Evolutionary conservation across 2,329 filamentous ascomycete genomes (phyloP), one percentile per base, ranked within the genome.

Genomic region (Fonsecaea pedrosoi): DNA sequence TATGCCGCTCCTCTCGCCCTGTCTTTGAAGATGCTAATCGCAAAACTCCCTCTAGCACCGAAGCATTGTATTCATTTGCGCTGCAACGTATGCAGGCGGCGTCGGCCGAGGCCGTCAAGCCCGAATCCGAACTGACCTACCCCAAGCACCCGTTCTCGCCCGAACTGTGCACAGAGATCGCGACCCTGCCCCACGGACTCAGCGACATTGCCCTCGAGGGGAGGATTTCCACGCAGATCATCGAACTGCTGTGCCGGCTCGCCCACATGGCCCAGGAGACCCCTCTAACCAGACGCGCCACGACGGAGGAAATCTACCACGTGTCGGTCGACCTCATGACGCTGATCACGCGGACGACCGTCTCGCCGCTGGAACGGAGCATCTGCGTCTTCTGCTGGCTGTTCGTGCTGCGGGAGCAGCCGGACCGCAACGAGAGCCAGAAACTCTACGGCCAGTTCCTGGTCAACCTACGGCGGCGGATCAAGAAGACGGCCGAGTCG

Each of bases 81-180:
- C 37, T 42, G 35, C 53, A 54, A 55, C 60, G 60, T 13, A 21
- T 60, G 48, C 45, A 45, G 34, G 35, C 42, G 40, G n/a, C 60
- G 10, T n/a, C 18, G n/a, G 18, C 35, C 34, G 37, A 34, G 12
- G 18, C 30, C 3, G 60, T 62, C 35, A 42, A 32, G 21, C n/a
- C 37, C 13, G 60, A 62, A 35, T 15, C 48, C 37, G 53, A 42
- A 30, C 50, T 62, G 8, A 55, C 21, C 12, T 62, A 62, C n/a
- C 60, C 60, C 6, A 37, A 21, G 48, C 60, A 62, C 18, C 60
- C 60, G 7, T 62, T 54, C 38, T 54, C 48, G 15, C 48, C 37
- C 3, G 10, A 55, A 13, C 50, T 62, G 18, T 62, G 60, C 38
- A 55, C 60, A 40, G 60, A 62, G 4, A 62, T 62, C 13, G 48